These are phyloP conservation scores for Lathyrus tuberosus DNA, from an alignment of 306 rosid species.

Conservation along the genomic window DNA sequence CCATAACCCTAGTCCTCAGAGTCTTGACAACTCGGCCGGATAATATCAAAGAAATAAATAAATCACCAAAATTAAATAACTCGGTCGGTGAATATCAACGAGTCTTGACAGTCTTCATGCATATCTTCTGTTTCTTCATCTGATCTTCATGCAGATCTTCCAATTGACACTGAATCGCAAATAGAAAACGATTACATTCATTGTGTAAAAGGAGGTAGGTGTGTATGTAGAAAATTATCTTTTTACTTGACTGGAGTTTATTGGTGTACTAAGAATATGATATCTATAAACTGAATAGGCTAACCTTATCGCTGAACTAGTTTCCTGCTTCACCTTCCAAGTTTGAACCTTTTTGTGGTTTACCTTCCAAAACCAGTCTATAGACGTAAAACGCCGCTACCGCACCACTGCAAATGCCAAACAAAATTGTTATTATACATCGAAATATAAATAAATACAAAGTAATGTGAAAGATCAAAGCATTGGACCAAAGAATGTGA, in stretches of 20 bases:
- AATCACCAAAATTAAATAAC: conserved; percentile 35
- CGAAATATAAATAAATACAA: background rate
- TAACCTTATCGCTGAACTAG: conserved; percentile 50
- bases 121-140: conserved; percentile 15
- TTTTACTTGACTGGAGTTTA: background rate
- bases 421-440: conserved; percentile 23
- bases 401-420: conserved; percentile 67
- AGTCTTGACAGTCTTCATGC: conserved; percentile 18
- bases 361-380: conserved; percentile 54
- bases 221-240: too few species aligned
- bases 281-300: conserved; percentile 30
- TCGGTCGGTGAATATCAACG: conserved; percentile 24
- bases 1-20: background rate
- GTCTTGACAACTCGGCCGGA: conserved; percentile 22
- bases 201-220: background rate
- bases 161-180: conserved; percentile 28
- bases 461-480: conserved; percentile 13
- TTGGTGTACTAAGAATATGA: conserved; percentile 4
- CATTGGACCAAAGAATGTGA: background rate
- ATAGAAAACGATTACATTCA: conserved; percentile 20
- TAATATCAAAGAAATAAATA: conserved; percentile 34
- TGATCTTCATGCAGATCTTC: conserved; percentile 27
- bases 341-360: conserved; percentile 48
- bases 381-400: conserved; percentile 69
- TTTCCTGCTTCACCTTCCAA: conserved; percentile 51